These are phyloP conservation scores for Pleurotus tuber-regium DNA, from an alignment of 768 basidiomycete genomes.

Conservation along the genomic window DNA sequence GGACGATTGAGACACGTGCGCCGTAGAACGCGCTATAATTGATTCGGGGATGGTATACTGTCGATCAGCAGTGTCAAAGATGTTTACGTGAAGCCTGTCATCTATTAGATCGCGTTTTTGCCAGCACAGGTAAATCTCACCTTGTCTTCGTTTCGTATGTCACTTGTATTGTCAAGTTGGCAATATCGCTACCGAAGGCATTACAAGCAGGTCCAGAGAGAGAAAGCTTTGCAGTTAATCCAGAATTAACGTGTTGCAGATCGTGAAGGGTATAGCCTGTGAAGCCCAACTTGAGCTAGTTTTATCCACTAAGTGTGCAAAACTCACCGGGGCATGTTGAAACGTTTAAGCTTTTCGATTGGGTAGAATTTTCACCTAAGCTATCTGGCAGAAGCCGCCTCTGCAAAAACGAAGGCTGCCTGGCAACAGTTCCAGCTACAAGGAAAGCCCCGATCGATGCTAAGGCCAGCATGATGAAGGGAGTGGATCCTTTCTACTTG, in stretches of 20 bases:
- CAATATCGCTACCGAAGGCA: constrained; percentile 61
- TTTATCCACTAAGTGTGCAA: neutral
- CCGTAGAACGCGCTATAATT: constrained; percentile 36
- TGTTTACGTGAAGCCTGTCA: constrained; percentile 62
- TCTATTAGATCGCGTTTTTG: neutral
- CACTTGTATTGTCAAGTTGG: constrained; percentile 60
- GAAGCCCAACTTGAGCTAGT: neutral
- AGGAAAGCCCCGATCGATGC: neutral
- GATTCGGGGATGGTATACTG: constrained; percentile 69
- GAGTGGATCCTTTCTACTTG: neutral
- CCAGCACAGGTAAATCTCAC: constrained; percentile 23
- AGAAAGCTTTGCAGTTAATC: constrained; percentile 52
- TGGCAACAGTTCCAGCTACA: neutral
- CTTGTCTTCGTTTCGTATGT: constrained; percentile 58
- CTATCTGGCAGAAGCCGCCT: neutral
- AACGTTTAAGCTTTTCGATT: neutral
- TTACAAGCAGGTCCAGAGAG: constrained; percentile 60
- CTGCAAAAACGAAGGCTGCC: neutral
- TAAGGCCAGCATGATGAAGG: neutral
- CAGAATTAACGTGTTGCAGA: constrained; percentile 39
- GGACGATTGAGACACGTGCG: constrained; percentile 26
- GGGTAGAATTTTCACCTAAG: neutral
- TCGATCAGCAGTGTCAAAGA: constrained; percentile 54
- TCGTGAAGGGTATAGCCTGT: constrained; percentile 54
- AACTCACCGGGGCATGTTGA: constrained; percentile 2